A percentile compares a stretch with the other conserved stretches of the same genome.
These are phyloP conservation scores for Ophiostoma triangulosporum DNA, from an alignment of 2,329 filamentous ascomycete genomes.

Conservation along the genomic window DNA sequence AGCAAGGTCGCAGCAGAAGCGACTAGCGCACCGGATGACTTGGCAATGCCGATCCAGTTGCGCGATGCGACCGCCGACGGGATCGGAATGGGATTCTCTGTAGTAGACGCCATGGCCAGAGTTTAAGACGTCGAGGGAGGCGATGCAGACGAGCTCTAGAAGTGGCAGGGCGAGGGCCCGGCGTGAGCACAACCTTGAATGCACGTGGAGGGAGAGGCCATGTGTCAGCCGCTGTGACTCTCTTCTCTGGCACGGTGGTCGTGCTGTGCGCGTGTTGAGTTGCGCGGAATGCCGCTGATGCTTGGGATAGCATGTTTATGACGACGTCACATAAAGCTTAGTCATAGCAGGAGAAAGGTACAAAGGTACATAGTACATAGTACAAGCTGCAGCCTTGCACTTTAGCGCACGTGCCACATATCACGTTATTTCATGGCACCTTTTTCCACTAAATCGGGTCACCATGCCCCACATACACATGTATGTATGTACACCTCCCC, in stretches of 20 bases:
- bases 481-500: no score
- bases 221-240: background rate
- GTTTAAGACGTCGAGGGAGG: background rate
- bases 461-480: background rate
- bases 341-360: no score
- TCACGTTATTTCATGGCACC: background rate
- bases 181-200: background rate
- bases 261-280: background rate
- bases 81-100: background rate
- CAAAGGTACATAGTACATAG: no score
- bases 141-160: background rate
- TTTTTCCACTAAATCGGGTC: background rate
- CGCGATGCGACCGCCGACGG: background rate
- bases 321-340: background rate
- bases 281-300: background rate
- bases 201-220: no score
- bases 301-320: background rate
- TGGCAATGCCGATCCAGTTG: constrained; percentile 4
- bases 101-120: background rate
- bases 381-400: no score
- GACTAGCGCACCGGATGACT: constrained; percentile 2
- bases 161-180: background rate
- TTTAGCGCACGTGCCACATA: no score
- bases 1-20: background rate
- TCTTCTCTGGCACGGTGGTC: background rate